Evolutionary conservation across 2,329 filamentous ascomycete genomes (phyloP), one percentile per base, ranked within the genome.

Genomic region (Elsinoe ampelina): DNA sequence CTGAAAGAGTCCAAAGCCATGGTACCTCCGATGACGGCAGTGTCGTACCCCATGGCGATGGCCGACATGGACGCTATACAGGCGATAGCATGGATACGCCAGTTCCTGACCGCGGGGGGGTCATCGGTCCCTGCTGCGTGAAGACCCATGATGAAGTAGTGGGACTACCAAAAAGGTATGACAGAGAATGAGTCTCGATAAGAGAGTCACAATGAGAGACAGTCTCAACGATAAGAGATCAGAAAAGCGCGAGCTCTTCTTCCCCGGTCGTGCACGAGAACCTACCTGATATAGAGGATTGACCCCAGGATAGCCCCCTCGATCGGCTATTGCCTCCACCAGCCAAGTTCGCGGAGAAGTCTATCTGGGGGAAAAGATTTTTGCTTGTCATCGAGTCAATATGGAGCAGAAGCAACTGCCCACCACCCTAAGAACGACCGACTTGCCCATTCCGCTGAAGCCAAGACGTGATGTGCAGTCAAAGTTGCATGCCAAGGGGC

Each of bases 51-150:
- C 61, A 62, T 72, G 32, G 69, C 70, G 55, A 72, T 61, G 32
- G 68, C 65, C 17, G 68, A 70, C 68, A 72, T 71, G 6, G 67
- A 70, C 15, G 75, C 77, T 61, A 82, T 80, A 64, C 77, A 81
- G 51, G 82, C 83, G 62, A 86, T 75, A 57, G 77, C 75, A 61
- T 84, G 80, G 34, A 84, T 80, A 57, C 82, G 78, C 83, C 83
- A 86, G 66, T 82, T 82, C 70, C 86, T 85, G 58, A 86, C 81
- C 66, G 84, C 78, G 13, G 77, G 75, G 20, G 84, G 84, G 65
- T 87, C 83, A 7, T 54, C 38, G 12, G 47, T 48, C 5, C 47
- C 48, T 6, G 20, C 20, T 12, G 56, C 41, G 38, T 54, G 56
- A 12, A 55, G 52, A 43, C 52, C 52, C 52, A 55, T 55, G 4